Conservation (phyloP, 352 stramenopile genomes). For the Phytophthora hybrid region DNA sequence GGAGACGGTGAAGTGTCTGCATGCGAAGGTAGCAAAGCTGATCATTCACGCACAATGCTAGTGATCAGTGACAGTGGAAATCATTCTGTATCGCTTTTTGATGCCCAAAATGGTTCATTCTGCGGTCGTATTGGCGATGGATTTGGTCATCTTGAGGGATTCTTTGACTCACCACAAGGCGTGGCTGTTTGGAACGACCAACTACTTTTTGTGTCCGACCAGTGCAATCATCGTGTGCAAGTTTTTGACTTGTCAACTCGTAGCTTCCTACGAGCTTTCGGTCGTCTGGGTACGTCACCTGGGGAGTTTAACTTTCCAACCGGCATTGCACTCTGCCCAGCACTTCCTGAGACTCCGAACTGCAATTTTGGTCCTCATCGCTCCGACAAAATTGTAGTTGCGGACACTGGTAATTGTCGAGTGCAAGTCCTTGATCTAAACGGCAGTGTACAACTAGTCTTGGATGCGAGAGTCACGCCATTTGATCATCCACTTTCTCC, state of each 20-base stretch:
- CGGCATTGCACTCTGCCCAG: conserved; percentile 50
- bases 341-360: conserved; percentile 40
- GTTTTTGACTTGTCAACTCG: conserved; percentile 52
- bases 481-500: conserved; percentile 56
- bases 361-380: conserved; percentile 64
- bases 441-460: conserved; percentile 37
- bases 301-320: conserved; percentile 64
- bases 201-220: conserved; percentile 65
- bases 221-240: conserved; percentile 77
- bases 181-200: conserved; percentile 53
- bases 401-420: conserved; percentile 62
- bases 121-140: conserved; percentile 50
- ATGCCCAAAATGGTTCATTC: conserved; percentile 46
- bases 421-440: conserved; percentile 59
- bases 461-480: conserved; percentile 50
- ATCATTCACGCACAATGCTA: conserved; percentile 15
- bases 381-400: conserved; percentile 58
- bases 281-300: conserved; percentile 34
- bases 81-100: conserved; percentile 66
- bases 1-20: neutral
- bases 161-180: conserved; percentile 66
- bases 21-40: neutral
- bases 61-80: conserved; percentile 73
- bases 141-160: conserved; percentile 62
- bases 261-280: conserved; percentile 42